Evolutionary conservation across 163 green algal genomes (phyloP).

Genomic region (Prototheca cutis): DNA sequence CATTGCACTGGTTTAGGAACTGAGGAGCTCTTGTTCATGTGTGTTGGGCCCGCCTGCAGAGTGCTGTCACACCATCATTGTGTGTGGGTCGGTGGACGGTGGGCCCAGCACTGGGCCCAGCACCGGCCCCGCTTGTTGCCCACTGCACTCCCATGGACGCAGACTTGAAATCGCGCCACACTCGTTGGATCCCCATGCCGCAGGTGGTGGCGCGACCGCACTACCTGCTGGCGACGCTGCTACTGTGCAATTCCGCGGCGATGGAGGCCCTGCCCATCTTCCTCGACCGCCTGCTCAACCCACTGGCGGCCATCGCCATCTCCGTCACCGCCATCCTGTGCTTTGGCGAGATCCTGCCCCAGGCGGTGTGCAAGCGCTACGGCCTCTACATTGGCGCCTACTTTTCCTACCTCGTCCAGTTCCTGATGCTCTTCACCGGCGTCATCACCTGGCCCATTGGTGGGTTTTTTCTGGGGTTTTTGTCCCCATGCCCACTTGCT

Average conservation of each 20-base stretch:
- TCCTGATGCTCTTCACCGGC: constrained; percentile 64
- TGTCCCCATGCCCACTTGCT: no score
- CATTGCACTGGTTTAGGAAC: no score
- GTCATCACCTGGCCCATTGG: constrained; percentile 73
- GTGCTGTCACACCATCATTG: no score
- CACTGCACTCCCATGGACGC: not conserved
- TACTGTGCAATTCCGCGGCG: constrained; percentile 73
- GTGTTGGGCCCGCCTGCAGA: no score
- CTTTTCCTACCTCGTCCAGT: constrained; percentile 58
- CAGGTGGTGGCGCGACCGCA: constrained; percentile 57
- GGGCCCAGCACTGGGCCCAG: no score
- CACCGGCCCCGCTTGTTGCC: no score
- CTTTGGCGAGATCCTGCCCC: constrained; percentile 86
- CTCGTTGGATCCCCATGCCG: not conserved
- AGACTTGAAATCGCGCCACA: no score
- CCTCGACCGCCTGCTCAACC: constrained; percentile 74
- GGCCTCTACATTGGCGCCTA: constrained; percentile 74
- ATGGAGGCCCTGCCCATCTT: constrained; percentile 81
- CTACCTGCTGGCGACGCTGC: constrained; percentile 74
- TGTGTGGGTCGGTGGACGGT: no score
- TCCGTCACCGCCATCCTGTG: constrained; percentile 81
- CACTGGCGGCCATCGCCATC: constrained; percentile 55
- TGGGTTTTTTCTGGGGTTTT: no score
- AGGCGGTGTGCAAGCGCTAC: constrained; percentile 83
- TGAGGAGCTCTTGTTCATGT: no score